A percentile compares a stretch with the other conserved stretches of the same genome.
Conservation (phyloP, 2,329 filamentous ascomycete genomes). For the Colletotrichum sp. region DNA sequence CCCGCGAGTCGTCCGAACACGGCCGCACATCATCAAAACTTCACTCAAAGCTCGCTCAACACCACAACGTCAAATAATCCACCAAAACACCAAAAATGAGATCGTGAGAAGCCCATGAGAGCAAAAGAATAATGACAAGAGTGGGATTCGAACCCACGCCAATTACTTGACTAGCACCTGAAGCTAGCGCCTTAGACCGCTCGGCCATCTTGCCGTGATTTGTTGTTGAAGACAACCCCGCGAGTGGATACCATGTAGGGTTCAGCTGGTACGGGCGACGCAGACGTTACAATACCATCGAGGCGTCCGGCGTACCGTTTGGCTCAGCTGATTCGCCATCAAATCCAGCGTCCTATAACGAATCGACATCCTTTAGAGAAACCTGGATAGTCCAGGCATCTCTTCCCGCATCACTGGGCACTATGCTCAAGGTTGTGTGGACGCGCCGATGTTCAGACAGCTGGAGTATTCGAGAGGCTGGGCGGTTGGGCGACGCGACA, state of each 20-base stretch:
- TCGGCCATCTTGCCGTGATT: slow-evolving; percentile 15
- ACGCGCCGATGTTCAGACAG: background rate
- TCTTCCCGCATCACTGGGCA: background rate
- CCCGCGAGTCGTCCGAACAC: background rate
- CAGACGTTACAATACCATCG: background rate
- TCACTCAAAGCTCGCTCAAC: background rate
- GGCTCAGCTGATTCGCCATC: background rate
- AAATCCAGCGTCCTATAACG: background rate
- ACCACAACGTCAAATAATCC: background rate
- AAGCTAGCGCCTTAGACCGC: slow-evolving; percentile 23
- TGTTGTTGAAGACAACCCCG: background rate
- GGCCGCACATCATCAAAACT: background rate
- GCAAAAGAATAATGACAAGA: background rate
- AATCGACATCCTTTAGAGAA: background rate
- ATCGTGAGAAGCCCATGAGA: background rate
- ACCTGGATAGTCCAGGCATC: background rate
- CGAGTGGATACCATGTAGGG: background rate
- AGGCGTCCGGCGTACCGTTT: background rate
- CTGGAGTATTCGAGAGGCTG: background rate
- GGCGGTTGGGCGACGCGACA: background rate
- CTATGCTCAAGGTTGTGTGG: background rate
- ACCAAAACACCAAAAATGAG: background rate
- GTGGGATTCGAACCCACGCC: slow-evolving; percentile 20
- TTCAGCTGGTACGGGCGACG: background rate
- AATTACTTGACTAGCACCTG: slow-evolving; percentile 21